Conservation (phyloP, 2,329 filamentous ascomycete genomes). For the Xylariaceae sp. region DNA sequence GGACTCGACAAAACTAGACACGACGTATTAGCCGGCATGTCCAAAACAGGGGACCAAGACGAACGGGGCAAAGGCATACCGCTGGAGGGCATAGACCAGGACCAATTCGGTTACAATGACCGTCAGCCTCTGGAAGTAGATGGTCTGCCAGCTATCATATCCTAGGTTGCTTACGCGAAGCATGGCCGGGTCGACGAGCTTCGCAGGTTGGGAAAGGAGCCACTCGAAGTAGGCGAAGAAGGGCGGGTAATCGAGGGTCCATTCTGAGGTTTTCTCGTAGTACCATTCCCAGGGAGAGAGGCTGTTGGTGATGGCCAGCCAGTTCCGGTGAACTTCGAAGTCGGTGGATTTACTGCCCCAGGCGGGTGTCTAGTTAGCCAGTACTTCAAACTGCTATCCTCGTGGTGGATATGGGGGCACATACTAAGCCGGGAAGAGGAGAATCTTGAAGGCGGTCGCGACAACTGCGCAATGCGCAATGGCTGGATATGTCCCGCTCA, state of each 20-base stretch:
- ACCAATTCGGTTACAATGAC: constrained; percentile 84
- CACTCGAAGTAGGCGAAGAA: constrained; percentile 99
- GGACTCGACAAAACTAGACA: constrained; percentile 66
- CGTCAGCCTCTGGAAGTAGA: constrained; percentile 88
- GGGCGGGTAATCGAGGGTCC: constrained; percentile 97
- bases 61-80: constrained; percentile 44
- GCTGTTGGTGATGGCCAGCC: constrained; percentile 92
- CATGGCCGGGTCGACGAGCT: constrained; percentile 75
- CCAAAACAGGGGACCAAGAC: constrained; percentile 6
- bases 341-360: constrained; percentile 85
- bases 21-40: constrained; percentile 13
- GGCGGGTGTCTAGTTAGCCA: neutral
- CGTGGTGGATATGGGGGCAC: constrained; percentile 36
- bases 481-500: constrained; percentile 82
- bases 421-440: constrained; percentile 92
- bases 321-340: constrained; percentile 98
- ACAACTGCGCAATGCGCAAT: constrained; percentile 82
- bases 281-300: constrained; percentile 89
- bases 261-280: constrained; percentile 96
- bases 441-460: constrained; percentile 81
- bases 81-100: constrained; percentile 74
- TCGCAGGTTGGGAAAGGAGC: constrained; percentile 76
- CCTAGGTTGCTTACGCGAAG: constrained; percentile 73
- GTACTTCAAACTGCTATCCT: neutral
- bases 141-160: constrained; percentile 88